These are phyloP conservation scores for Xylaria sp. DNA, from an alignment of 2,329 filamentous ascomycete genomes.

Conservation along the genomic window DNA sequence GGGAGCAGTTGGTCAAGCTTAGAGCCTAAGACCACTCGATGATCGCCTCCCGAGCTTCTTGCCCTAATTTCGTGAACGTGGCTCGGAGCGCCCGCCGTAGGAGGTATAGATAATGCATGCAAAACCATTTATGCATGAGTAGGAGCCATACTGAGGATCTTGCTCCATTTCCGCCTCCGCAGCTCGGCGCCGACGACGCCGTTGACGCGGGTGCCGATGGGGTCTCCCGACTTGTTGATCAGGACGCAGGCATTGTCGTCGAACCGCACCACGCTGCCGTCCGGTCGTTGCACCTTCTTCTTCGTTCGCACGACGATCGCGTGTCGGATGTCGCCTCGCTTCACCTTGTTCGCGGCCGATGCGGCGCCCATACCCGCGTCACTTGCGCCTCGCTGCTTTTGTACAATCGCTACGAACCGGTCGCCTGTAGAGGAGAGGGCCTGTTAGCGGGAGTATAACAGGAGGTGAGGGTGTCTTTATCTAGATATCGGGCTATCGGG, in stretches of 20 bases:
- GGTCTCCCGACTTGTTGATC: constrained; percentile 96
- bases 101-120: neutral
- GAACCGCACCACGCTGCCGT: constrained; percentile 91
- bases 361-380: constrained; percentile 78
- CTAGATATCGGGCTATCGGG: neutral
- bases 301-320: constrained; percentile 92
- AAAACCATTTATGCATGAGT: constrained; percentile 62
- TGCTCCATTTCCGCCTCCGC: constrained; percentile 94
- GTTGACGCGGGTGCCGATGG: constrained; percentile 91
- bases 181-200: constrained; percentile 92
- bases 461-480: neutral
- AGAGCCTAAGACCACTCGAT: neutral
- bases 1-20: neutral
- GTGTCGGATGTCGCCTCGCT: constrained; percentile 94
- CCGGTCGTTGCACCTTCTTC: constrained; percentile 86
- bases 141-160: constrained; percentile 95
- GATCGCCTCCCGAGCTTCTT: neutral
- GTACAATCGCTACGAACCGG: constrained; percentile 95
- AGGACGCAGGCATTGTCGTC: constrained; percentile 98
- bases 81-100: neutral
- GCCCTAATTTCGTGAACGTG: neutral
- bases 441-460: constrained; percentile 15
- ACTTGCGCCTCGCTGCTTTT: constrained; percentile 88
- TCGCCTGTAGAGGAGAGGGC: constrained; percentile 72
- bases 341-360: constrained; percentile 88